Percentiles rank a stretch among this genome's conserved stretches.
Conservation (phyloP, 768 basidiomycete genomes). For the Cytidiella melzeri region DNA sequence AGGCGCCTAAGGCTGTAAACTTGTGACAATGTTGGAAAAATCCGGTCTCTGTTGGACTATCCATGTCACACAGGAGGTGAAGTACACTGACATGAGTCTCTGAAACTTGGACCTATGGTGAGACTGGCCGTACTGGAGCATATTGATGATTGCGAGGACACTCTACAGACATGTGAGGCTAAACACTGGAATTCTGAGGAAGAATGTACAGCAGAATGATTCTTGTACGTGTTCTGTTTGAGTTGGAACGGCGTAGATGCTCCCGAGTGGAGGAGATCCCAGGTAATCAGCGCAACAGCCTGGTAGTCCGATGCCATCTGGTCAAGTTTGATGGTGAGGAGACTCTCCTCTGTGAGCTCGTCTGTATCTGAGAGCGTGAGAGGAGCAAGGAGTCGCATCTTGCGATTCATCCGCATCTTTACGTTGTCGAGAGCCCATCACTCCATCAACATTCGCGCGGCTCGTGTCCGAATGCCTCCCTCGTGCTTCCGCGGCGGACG, state of each 20-base stretch:
- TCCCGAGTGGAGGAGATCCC: constrained; percentile 1
- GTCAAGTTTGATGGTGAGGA: constrained; percentile 5
- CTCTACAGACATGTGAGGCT: background rate
- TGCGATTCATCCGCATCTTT: background rate
- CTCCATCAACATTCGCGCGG: background rate
- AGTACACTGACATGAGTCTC: constrained; percentile 31
- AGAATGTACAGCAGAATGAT: constrained; percentile 4
- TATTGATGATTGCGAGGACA: background rate
- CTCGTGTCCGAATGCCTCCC: constrained; percentile 1
- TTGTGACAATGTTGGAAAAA: too few relatives aligned
- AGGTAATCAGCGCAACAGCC: constrained; percentile 3
- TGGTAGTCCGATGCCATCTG: background rate
- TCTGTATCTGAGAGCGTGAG: background rate
- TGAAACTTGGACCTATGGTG: constrained; percentile 10
- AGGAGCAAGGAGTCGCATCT: constrained; percentile 1
- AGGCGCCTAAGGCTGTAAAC: too few relatives aligned
- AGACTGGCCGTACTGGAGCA: constrained; percentile 4
- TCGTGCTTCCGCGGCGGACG: constrained; percentile 4
- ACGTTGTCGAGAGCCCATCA: background rate
- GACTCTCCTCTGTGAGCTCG: constrained; percentile 4
- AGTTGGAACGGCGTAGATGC: constrained; percentile 7
- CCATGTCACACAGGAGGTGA: too few relatives aligned
- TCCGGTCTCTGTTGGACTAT: too few relatives aligned
- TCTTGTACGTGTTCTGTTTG: constrained; percentile 1
- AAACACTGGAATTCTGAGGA: background rate